Base-by-base conservation (phyloP, 495 filamentous ascomycete genomes). In the Hyaloscypha hepaticicola region DNA sequence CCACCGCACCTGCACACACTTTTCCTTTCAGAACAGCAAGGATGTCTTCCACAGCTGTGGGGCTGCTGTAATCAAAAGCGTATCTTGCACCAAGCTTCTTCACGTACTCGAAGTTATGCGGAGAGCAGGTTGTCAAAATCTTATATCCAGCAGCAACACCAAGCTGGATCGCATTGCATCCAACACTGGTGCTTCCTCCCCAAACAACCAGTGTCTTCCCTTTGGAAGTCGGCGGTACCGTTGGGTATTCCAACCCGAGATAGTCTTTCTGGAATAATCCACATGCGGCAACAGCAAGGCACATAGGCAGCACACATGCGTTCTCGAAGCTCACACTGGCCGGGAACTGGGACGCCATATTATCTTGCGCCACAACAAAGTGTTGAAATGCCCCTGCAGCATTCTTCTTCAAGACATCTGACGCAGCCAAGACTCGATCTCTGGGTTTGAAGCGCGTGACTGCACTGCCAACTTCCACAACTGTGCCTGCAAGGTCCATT, bases 401-500 rank as follows among this genome's bases (percentile, higher is more conserved):
- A 28, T 58, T 65, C 19, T 26, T 34, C 24, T 38, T 59, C 56
- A 55, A 66, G 28, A 38, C 60, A 22, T 27, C 56, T 26, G 29
- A n/a, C 4, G 14, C 0, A 14, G 49, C 56, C n/a, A 72, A 28
- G 19, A 41, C 79, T 3, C 79, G 76, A 63, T 84, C 79, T 19
- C 82, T 80, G 0, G 58, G 12, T 34, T 78, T 77, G 74, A 86
- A 80, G 1, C 66, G 49, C 24, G 69, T 78, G 2, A 82, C 81
- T 11, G 48, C 70, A 0, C 65, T 58, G 16, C 85, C 85, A 29
- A 83, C 77, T 33, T 74, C 76, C 11, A 72, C 75, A 16, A 88
- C 75, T 3, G 74, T 77, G 24, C 87, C 87, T 0, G 83, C 76
- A 25, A 84, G 69, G 65, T 88, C 87, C 58, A 67, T 67, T 33